Conservation (phyloP, 179 eudicot genomes). For the Dionaea muscipula region DNA sequence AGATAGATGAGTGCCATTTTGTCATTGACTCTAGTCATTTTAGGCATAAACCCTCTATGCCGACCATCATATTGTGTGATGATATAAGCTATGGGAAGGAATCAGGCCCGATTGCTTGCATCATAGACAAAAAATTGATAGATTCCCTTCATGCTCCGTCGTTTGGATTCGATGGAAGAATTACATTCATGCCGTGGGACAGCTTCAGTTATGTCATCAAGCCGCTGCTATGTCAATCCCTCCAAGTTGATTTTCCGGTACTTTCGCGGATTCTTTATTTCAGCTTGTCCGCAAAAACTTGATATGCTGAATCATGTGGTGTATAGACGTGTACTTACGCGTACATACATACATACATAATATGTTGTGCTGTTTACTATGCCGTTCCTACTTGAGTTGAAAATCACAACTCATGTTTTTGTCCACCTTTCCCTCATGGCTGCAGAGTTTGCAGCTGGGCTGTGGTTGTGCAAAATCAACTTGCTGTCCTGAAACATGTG, state of each 20-base stretch:
- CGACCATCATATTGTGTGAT: slow-evolving; percentile 58
- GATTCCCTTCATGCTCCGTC: slow-evolving; percentile 38
- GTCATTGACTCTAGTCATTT: slow-evolving; percentile 52
- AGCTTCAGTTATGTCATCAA: slow-evolving; percentile 62
- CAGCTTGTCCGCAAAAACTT: too few species aligned
- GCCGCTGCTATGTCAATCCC: slow-evolving; percentile 42
- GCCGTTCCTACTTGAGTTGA: neutral
- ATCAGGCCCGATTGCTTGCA: slow-evolving; percentile 62
- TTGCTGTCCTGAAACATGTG: slow-evolving; percentile 66
- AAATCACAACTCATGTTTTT: neutral
- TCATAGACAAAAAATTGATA: slow-evolving; percentile 69
- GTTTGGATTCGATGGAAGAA: slow-evolving; percentile 47
- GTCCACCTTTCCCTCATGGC: neutral
- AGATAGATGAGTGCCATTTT: slow-evolving; percentile 83
- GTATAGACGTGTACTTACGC: too few species aligned
- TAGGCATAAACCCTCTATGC: slow-evolving; percentile 36
- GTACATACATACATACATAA: too few species aligned
- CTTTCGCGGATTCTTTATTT: neutral
- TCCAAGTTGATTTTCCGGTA: slow-evolving; percentile 53
- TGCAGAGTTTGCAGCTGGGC: slow-evolving; percentile 63
- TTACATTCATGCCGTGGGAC: slow-evolving; percentile 82
- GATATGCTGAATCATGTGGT: too few species aligned
- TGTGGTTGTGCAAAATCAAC: slow-evolving; percentile 59
- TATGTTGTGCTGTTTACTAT: too few species aligned
- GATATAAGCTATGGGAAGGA: slow-evolving; percentile 89